Conservation (phyloP, 257 asterid genomes). For the Linaria vulgaris region DNA sequence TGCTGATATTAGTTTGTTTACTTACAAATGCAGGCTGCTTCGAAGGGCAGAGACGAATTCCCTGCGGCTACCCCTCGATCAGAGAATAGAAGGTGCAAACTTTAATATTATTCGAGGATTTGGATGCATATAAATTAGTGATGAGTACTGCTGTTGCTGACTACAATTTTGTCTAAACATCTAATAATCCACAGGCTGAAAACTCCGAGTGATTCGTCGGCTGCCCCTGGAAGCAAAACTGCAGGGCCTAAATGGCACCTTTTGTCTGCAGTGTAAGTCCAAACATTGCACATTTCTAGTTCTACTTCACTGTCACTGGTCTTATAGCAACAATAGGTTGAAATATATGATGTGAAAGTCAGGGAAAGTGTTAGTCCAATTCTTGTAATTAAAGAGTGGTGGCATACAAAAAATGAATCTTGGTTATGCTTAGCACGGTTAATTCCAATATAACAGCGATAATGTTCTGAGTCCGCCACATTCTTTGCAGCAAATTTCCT, state of each 20-base stretch:
- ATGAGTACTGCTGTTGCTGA: background rate
- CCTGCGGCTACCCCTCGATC: conserved; percentile 49
- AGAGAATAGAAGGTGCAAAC: conserved; percentile 49
- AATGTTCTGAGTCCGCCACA: too few relatives aligned
- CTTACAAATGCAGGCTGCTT: conserved; percentile 42
- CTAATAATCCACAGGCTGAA: conserved; percentile 44
- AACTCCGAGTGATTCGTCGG: conserved; percentile 46
- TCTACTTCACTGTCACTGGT: too few relatives aligned
- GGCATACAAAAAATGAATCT: too few relatives aligned
- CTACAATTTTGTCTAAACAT: background rate
- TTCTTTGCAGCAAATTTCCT: too few relatives aligned
- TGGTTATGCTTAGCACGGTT: too few relatives aligned
- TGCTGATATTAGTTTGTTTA: conserved; percentile 7
- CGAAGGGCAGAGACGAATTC: conserved; percentile 35
- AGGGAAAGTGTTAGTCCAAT: too few relatives aligned
- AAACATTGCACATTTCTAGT: background rate
- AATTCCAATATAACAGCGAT: too few relatives aligned
- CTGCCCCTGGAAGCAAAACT: conserved; percentile 61
- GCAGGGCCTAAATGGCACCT: conserved; percentile 69
- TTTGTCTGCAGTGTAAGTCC: conserved; percentile 73
- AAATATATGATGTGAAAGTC: too few relatives aligned
- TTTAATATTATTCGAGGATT: background rate
- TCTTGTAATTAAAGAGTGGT: too few relatives aligned
- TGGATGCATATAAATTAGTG: conserved; percentile 14
- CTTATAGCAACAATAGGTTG: too few relatives aligned